A percentile compares a stretch with the other conserved stretches of the same genome.
phyloP scores from a whole-genome alignment of 805 yeast genomes.

The Candida manassasensis region DNA sequence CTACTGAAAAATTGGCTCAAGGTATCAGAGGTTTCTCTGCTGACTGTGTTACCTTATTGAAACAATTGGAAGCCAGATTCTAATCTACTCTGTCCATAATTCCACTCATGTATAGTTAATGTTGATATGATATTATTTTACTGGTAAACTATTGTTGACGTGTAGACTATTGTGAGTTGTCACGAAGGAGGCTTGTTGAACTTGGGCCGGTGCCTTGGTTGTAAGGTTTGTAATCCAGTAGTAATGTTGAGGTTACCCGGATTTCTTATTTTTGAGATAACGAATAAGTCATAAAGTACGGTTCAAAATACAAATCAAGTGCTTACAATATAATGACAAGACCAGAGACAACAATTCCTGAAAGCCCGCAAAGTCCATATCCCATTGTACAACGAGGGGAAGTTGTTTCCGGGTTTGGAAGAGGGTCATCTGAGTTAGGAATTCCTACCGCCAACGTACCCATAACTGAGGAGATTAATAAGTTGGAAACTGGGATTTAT shows the following conservation, averaged over 20 bases:
- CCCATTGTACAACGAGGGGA: constrained; percentile 40
- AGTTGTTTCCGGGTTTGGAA: constrained; percentile 82
- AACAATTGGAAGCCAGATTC: constrained; percentile 58
- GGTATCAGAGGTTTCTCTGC: constrained; percentile 97
- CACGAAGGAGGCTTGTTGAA: no score
- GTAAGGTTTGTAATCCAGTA: no score
- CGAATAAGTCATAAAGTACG: no score
- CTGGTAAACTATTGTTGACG: no score
- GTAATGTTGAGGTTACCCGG: no score
- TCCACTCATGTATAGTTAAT: not conserved
- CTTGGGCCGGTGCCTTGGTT: no score
- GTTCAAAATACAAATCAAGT: no score
- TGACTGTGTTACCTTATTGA: constrained; percentile 78
- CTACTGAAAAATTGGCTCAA: constrained; percentile 93
- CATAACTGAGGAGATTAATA: constrained; percentile 38
- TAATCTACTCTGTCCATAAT: constrained; percentile 14
- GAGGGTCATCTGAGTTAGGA: constrained; percentile 92
- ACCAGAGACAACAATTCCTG: constrained; percentile 42
- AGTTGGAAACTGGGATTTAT: constrained; percentile 75
- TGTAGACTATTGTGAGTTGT: no score
- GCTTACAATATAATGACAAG: no score
- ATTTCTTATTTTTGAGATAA: no score
- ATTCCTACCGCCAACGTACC: constrained; percentile 94
- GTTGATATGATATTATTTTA: not conserved
- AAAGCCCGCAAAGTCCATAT: constrained; percentile 46